Percentiles rank a stretch among this genome's conserved stretches.
These are phyloP conservation scores for Helicostylum pulchrum DNA, from an alignment of 192 early-diverging fungal genomes.

Conservation along the genomic window DNA sequence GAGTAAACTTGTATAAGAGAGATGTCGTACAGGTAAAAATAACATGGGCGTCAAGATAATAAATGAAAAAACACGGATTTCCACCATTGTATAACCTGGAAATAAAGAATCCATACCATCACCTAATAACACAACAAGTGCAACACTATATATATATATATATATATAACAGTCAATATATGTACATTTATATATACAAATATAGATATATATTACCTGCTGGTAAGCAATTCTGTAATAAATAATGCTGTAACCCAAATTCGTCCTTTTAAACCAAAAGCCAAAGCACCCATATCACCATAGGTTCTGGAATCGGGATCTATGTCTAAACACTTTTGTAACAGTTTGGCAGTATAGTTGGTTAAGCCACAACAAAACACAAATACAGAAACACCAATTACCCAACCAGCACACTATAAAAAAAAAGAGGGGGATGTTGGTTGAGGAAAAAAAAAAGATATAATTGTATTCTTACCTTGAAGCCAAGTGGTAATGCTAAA, in stretches of 20 bases:
- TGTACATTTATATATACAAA: not conserved
- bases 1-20: constrained; percentile 56
- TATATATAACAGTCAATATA: not conserved
- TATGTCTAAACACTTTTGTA: constrained; percentile 48
- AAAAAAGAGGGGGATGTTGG: too few relatives aligned
- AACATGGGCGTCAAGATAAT: constrained; percentile 52
- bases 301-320: constrained; percentile 40
- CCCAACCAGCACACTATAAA: constrained; percentile 54
- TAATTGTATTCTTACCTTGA: constrained; percentile 30
- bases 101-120: constrained; percentile 40
- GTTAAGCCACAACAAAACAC: constrained; percentile 41
- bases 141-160: constrained; percentile 36
- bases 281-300: constrained; percentile 41
- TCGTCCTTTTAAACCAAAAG: constrained; percentile 36
- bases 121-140: constrained; percentile 38
- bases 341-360: constrained; percentile 58
- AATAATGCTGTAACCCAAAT: constrained; percentile 32
- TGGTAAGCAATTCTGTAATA: constrained; percentile 38
- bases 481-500: constrained; percentile 59
- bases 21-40: constrained; percentile 43
- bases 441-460: not conserved
- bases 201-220: constrained; percentile 25
- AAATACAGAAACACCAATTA: constrained; percentile 50
- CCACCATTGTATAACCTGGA: constrained; percentile 16
- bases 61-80: constrained; percentile 47